Percentiles rank a stretch among this genome's conserved stretches.
Conservation (phyloP, 495 filamentous ascomycete genomes). For the Penicillium pulvis region DNA sequence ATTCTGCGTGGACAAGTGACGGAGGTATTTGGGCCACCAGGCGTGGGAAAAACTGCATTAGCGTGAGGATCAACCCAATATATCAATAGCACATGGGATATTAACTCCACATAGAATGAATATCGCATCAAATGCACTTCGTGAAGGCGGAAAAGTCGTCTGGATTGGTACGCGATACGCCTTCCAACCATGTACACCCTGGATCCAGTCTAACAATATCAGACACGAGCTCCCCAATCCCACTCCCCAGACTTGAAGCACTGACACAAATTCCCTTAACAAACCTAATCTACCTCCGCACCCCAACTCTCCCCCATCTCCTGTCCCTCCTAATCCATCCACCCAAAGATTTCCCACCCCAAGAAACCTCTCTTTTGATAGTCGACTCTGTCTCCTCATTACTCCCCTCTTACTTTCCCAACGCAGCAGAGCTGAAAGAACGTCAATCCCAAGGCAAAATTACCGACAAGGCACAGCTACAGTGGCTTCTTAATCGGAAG, state of each 20-base stretch:
- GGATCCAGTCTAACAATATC: neutral
- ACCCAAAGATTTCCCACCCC: slow-evolving; percentile 58
- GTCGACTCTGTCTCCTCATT: slow-evolving; percentile 75
- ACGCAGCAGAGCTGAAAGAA: slow-evolving; percentile 43
- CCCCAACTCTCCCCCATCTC: slow-evolving; percentile 69
- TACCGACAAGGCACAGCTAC: slow-evolving; percentile 39
- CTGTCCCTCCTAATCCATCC: slow-evolving; percentile 70
- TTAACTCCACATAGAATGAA: slow-evolving; percentile 58
- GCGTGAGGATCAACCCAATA: slow-evolving; percentile 53
- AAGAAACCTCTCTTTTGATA: slow-evolving; percentile 64
- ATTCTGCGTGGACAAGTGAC: slow-evolving; percentile 77
- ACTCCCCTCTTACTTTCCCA: slow-evolving; percentile 73
- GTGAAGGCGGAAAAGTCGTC: slow-evolving; percentile 64
- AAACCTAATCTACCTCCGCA: slow-evolving; percentile 49
- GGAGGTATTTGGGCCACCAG: slow-evolving; percentile 88
- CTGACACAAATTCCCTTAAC: slow-evolving; percentile 29
- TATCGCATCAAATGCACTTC: slow-evolving; percentile 63
- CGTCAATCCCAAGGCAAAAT: slow-evolving; percentile 30
- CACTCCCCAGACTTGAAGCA: slow-evolving; percentile 38
- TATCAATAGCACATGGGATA: neutral
- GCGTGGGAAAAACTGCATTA: slow-evolving; percentile 82
- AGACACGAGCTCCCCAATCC: slow-evolving; percentile 55
- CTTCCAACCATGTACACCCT: neutral
- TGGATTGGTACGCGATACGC: slow-evolving; percentile 73
- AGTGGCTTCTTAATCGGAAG: slow-evolving; percentile 62